These are phyloP conservation scores for Dendryphion nanum DNA, from an alignment of 2,329 filamentous ascomycete species.

Conservation along the genomic window DNA sequence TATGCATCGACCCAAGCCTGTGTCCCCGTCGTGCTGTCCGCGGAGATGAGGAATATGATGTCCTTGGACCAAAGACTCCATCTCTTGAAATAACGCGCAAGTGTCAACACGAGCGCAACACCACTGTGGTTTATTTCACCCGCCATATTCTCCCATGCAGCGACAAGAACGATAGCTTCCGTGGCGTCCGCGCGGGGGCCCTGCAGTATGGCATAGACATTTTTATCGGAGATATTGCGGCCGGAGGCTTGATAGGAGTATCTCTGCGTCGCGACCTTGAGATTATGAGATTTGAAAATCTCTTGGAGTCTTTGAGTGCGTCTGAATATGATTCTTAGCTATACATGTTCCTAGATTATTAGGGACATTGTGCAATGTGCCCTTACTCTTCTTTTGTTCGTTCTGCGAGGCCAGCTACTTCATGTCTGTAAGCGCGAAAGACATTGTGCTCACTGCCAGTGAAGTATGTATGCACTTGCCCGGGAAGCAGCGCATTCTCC, in stretches of 20 bases:
- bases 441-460: conserved; percentile 94
- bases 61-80: conserved; percentile 99
- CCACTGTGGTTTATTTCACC: conserved; percentile 80
- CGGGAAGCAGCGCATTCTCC: conserved; percentile 92
- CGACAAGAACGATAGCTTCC: conserved; percentile 90
- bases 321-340: conserved; percentile 22
- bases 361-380: conserved; percentile 48
- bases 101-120: conserved; percentile 78
- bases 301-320: conserved; percentile 57
- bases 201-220: conserved; percentile 89
- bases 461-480: conserved; percentile 98
- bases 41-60: conserved; percentile 86
- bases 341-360: too few species aligned
- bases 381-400: conserved; percentile 38
- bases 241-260: conserved; percentile 83
- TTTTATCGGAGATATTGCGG: conserved; percentile 73
- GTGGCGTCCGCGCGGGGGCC: conserved; percentile 94
- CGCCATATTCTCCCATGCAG: conserved; percentile 81
- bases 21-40: conserved; percentile 84
- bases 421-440: conserved; percentile 84
- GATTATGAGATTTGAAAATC: conserved; percentile 73
- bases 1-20: conserved; percentile 99
- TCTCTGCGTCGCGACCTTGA: conserved; percentile 85
- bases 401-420: conserved; percentile 65
- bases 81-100: conserved; percentile 92